These are phyloP conservation scores for Colletotrichum sp. DNA, from an alignment of 2,329 filamentous ascomycete genomes.

Conservation along the genomic window DNA sequence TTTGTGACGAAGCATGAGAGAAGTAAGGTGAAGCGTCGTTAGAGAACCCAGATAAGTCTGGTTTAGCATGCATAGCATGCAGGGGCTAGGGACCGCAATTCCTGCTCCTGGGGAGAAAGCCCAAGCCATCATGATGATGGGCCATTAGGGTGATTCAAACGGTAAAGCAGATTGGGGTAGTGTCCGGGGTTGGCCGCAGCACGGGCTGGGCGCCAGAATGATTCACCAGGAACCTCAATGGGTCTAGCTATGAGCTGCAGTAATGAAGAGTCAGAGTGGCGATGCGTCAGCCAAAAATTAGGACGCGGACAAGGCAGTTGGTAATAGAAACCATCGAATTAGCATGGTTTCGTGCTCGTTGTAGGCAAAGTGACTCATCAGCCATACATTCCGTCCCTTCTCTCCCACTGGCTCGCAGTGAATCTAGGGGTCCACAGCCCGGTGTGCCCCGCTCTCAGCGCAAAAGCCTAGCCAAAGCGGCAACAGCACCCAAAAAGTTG, in stretches of 20 bases:
- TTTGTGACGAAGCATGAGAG: conserved; percentile 42
- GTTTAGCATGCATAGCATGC: not conserved
- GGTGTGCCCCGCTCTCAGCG: conserved; percentile 8
- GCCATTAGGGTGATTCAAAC: not conserved
- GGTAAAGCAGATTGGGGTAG: not conserved
- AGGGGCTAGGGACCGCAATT: not conserved
- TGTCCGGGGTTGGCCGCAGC: not conserved
- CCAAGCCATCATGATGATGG: not conserved
- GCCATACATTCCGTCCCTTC: not conserved
- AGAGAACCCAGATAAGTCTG: not conserved
- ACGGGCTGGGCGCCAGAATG: not conserved
- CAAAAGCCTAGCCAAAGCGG: not conserved
- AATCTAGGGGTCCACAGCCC: conserved; percentile 9
- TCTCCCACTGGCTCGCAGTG: not conserved
- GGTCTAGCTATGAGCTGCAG: not conserved
- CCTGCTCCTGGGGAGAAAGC: not conserved
- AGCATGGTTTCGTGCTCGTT: not conserved
- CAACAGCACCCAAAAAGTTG: not conserved
- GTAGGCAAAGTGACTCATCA: conserved; percentile 16
- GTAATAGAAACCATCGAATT: not conserved
- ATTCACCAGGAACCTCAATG: not conserved
- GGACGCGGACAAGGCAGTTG: not conserved
- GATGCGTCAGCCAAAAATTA: not conserved
- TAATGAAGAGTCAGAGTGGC: conserved; percentile 13
- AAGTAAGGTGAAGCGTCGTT: conserved; percentile 2